Evolutionary conservation across 2,329 filamentous ascomycete species (phyloP).

Genomic region (Byssoonygena ceratinophila): DNA sequence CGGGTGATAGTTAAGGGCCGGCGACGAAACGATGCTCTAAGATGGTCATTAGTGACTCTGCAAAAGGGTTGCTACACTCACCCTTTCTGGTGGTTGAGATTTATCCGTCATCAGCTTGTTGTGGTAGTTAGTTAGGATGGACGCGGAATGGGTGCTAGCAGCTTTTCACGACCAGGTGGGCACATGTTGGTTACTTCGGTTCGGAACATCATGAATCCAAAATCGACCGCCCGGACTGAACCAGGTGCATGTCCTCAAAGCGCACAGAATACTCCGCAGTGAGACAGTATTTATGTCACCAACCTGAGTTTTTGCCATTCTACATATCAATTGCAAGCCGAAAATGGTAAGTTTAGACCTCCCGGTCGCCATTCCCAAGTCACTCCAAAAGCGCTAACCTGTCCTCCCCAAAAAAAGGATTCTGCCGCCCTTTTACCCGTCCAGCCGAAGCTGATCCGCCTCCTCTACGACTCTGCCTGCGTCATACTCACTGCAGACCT

Average conservation of each 20-base stretch:
- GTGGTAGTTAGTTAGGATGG: neutral
- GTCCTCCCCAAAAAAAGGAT: neutral
- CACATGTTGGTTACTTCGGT: neutral
- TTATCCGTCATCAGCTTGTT: neutral
- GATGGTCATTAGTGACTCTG: neutral
- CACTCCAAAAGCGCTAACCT: neutral
- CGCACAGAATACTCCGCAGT: too few relatives aligned
- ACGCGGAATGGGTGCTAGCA: too few relatives aligned
- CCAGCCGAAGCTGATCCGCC: conserved; percentile 14
- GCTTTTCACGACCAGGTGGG: neutral
- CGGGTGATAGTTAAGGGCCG: neutral
- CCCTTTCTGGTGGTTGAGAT: neutral
- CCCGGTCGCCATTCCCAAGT: neutral
- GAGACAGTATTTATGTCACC: too few relatives aligned
- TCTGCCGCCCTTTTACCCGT: neutral
- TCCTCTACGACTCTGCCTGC: conserved; percentile 14
- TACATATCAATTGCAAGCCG: too few relatives aligned
- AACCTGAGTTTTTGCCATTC: too few relatives aligned
- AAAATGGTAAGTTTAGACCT: conserved; percentile 3
- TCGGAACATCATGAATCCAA: neutral
- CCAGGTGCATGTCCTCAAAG: too few relatives aligned
- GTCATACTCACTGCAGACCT: conserved; percentile 13
- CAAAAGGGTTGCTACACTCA: neutral
- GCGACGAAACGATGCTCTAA: conserved; percentile 3
- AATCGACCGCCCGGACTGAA: neutral